Base-by-base conservation (phyloP, 1,284 basidiomycete species). In the Hypsizygus ulmarius region DNA sequence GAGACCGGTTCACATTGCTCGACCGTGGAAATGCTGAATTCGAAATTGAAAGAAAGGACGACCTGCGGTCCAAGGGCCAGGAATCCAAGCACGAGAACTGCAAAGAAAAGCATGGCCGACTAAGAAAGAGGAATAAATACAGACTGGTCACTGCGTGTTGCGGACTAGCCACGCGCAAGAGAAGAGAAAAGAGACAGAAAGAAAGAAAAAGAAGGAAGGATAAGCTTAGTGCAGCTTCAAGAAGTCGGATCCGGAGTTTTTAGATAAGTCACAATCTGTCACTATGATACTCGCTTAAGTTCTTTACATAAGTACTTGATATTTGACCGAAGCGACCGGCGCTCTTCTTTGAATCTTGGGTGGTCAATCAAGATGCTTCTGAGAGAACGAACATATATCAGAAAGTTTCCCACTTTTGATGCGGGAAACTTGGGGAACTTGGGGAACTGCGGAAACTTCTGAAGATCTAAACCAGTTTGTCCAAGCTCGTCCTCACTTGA, bases 1-100 rank as follows among this genome's bases (percentile, higher is more conserved):
- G 63, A 64, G 54, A 81, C 73, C 29, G 70, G 68, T 52, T 72
- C 73, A 66, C 82, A 84, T 62, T 85, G 79, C 46, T 69, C 61
- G 54, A 80, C 74, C 39, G 68, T 52, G 30, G 78, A 75, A 52
- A 81, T 74, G 11, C 67, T 62, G 62, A 83, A 73, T 49, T 70
- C 64, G 51, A 71, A 65, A 52, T 64, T 59, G 50, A 68, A 68
- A 49, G 71, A 69, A 55, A 71, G 66, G 57, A 73, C 77, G 65
- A 64, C 72, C 70, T 69, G 75, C 68, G 74, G 71, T 62, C 68
- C 69, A 39, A 73, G 57, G 41, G 65, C 65, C 51, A 77, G 57
- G 49, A 71, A 50, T 59, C 59, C 66, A 61, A 72, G 59, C 57
- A 73, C 60, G 62, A 71, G 58, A 55, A 60, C 59, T 59, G 54